A percentile compares a stretch with the other conserved stretches of the same genome.
These are phyloP conservation scores for Aspergillus niger DNA, from an alignment of 2,329 filamentous ascomycete species.

Conservation along the genomic window DNA sequence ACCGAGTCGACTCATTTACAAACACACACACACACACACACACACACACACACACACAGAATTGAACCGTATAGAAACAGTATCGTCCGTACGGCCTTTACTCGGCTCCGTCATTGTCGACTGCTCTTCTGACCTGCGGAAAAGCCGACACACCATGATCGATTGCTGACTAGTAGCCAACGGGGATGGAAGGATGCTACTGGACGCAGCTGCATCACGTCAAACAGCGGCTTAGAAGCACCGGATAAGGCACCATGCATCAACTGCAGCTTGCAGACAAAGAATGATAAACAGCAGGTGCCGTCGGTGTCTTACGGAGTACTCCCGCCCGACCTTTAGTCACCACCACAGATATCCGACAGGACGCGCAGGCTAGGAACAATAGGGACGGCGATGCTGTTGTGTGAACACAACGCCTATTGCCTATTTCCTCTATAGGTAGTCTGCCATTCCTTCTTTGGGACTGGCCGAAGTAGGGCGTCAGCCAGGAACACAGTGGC, in stretches of 20 bases:
- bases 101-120: neutral
- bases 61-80: neutral
- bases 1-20: neutral
- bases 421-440: neutral
- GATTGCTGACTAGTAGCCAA: neutral
- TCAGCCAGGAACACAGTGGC: neutral
- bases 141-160: neutral
- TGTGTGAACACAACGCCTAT: conserved; percentile 1
- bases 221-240: conserved; percentile 2
- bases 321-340: conserved; percentile 8
- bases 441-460: conserved; percentile 5
- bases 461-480: neutral
- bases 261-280: conserved; percentile 1
- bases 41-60: neutral
- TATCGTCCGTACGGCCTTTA: neutral
- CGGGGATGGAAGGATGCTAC: neutral
- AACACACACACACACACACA: neutral
- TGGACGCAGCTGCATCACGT: conserved; percentile 3
- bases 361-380: neutral
- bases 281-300: neutral
- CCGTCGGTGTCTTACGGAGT: conserved; percentile 9
- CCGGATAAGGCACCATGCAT: conserved; percentile 11
- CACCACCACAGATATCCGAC: neutral
- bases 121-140: conserved; percentile 1
- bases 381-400: conserved; percentile 11